Conservation (phyloP, 352 stramenopile species). For the Globisporangium acanthophoron region DNA sequence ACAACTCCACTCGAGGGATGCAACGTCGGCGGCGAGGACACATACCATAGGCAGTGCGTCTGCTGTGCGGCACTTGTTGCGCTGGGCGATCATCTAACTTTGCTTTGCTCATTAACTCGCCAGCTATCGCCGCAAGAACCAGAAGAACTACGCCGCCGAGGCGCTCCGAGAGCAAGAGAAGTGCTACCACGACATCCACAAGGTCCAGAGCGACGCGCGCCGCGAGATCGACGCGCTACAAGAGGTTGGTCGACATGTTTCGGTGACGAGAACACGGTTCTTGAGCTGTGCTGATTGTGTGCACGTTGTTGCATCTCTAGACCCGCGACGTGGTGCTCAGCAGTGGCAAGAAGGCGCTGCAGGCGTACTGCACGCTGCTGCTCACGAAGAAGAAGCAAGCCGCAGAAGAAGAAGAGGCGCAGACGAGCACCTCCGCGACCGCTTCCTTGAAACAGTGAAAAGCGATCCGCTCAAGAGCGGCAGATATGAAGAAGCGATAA, state of each 20-base stretch:
- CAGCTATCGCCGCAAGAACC: constrained; percentile 43
- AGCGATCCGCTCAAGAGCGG: too few relatives aligned
- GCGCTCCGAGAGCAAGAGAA: constrained; percentile 48
- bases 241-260: constrained; percentile 25
- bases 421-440: neutral
- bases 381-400: constrained; percentile 50
- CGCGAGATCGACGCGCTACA: constrained; percentile 51
- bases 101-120: too few relatives aligned
- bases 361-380: constrained; percentile 64
- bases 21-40: constrained; percentile 73
- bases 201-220: constrained; percentile 47
- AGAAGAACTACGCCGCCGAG: constrained; percentile 40
- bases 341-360: constrained; percentile 65
- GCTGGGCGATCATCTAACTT: too few relatives aligned
- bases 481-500: too few relatives aligned
- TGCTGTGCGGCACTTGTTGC: neutral
- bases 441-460: neutral
- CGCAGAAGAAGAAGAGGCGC: constrained; percentile 25
- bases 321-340: constrained; percentile 62
- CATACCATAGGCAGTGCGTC: constrained; percentile 69
- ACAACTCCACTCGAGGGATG: constrained; percentile 69
- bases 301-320: constrained; percentile 6
- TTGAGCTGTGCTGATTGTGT: neutral
- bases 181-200: constrained; percentile 50
- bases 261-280: neutral